Evolutionary conservation across 2,329 filamentous ascomycete species (phyloP).

Genomic region (Colletotrichum salicis): DNA sequence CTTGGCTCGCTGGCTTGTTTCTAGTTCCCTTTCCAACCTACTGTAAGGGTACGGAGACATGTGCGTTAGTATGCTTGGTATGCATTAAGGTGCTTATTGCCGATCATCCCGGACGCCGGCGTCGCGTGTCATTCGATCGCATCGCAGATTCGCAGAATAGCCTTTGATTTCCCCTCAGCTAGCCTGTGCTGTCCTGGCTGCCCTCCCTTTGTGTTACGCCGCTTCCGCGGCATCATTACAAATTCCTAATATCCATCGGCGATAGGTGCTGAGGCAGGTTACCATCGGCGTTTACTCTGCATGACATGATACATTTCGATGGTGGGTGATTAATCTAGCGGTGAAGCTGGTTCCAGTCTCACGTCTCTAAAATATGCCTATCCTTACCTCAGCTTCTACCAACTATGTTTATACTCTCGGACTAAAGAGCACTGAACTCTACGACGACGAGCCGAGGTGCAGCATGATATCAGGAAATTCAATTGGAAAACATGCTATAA

Average conservation of each 20-base stretch:
- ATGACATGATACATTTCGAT: neutral
- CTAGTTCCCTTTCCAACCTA: conserved; percentile 1
- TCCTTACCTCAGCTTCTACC: neutral
- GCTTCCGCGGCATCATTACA: conserved; percentile 4
- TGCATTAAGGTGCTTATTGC: conserved; percentile 20
- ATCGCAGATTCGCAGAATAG: neutral
- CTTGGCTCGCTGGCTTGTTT: neutral
- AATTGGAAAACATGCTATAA: neutral
- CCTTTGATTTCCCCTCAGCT: neutral
- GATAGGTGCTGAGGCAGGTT: conserved; percentile 6
- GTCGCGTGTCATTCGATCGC: conserved; percentile 3
- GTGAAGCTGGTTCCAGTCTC: neutral
- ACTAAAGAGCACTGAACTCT: neutral
- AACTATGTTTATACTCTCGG: neutral
- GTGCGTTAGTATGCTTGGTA: neutral
- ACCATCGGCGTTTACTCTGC: conserved; percentile 13
- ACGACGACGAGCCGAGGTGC: neutral
- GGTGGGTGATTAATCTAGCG: neutral
- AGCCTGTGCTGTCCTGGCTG: neutral
- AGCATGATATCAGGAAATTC: neutral
- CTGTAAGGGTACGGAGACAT: too few species aligned
- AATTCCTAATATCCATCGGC: conserved; percentile 7
- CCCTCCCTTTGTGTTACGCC: neutral
- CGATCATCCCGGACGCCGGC: neutral
- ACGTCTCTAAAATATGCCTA: neutral